Evolutionary conservation across 768 basidiomycete species (phyloP), one percentile per base, ranked within the genome.

Genomic region (Filobasidium wieringae): DNA sequence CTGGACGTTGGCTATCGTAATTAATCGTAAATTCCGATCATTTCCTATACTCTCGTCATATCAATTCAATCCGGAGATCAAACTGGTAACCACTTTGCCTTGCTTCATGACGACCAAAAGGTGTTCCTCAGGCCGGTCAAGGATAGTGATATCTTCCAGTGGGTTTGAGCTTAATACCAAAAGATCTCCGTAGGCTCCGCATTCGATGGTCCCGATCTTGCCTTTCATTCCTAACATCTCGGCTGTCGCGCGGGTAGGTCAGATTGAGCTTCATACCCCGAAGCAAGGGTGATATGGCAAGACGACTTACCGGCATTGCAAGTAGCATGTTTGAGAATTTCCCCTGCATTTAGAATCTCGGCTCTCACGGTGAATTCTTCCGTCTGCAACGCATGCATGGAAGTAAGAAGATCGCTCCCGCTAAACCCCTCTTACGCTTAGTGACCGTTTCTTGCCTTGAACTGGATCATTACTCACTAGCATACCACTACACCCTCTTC

Each of bases 371-470:
- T 66, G 58, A 78, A 78, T 47, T 77, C 71, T 82, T 82, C 66
- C 0, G 73, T 85, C 77, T 55, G 86, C 77, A 66, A 81, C 77
- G 74, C 84, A 78, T 51, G 85, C 83, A 74, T 83, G 79, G 61
- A 87, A 63, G 65, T 84, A 78, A 55, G 80, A 5, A 68, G 57
- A 26, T 67, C 65, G 0, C 69, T 72, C 5, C 67, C 77, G 69
- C 68, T 69, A 36, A 7, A 19, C 12, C n/a, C n/a, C n/a, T n/a
- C n/a, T n/a, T n/a, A n/a, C n/a, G n/a, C n/a, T n/a, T n/a, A n/a
- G n/a, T n/a, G n/a, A n/a, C n/a, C n/a, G n/a, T n/a, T n/a, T n/a
- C n/a, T n/a, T n/a, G n/a, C n/a, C n/a, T n/a, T n/a, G n/a, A n/a
- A n/a, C n/a, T n/a, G n/a, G n/a, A n/a, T n/a, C n/a, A 26, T 0